Conservation (phyloP, 805 yeast species). For the Candida xiaguanensis region DNA sequence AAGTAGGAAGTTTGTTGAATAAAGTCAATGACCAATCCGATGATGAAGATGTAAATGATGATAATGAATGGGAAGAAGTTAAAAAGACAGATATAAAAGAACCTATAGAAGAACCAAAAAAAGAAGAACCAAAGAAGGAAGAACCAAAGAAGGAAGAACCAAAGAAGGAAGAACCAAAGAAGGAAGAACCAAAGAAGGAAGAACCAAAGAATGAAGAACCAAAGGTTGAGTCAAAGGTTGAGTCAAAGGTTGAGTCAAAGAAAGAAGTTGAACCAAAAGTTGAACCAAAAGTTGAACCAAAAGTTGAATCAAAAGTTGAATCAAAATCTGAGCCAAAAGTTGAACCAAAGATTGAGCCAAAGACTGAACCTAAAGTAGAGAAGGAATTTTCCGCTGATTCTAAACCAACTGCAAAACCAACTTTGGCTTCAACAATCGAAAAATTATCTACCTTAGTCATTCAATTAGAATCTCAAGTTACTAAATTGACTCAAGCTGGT, state of each 20-base stretch:
- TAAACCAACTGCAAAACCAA: constrained; percentile 43
- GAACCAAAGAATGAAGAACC: constrained; percentile 13
- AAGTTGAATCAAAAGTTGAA: constrained; percentile 17
- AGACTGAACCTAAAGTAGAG: constrained; percentile 6
- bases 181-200: constrained; percentile 12
- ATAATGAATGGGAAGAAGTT: constrained; percentile 39
- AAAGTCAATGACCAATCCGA: constrained; percentile 39
- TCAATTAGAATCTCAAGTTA: constrained; percentile 53
- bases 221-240: constrained; percentile 7
- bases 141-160: constrained; percentile 7
- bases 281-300: constrained; percentile 9
- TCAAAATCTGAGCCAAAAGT: constrained; percentile 11
- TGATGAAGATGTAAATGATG: constrained; percentile 28
- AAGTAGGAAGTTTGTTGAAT: constrained; percentile 31
- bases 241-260: constrained; percentile 8
- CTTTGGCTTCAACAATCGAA: constrained; percentile 70
- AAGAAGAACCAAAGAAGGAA: constrained; percentile 4
- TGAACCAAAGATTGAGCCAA: constrained; percentile 2
- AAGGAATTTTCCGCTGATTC: constrained; percentile 9
- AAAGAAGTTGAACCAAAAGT: constrained; percentile 16
- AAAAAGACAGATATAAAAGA: constrained; percentile 20
- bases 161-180: constrained; percentile 4
- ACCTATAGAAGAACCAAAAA: constrained; percentile 12
- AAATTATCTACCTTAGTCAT: constrained; percentile 57
- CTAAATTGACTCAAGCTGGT: constrained; percentile 48